Percentiles rank a stretch among this genome's conserved stretches.
Conservation (phyloP, 805 yeast genomes). For the Schizosaccharomyces osmophilus region DNA sequence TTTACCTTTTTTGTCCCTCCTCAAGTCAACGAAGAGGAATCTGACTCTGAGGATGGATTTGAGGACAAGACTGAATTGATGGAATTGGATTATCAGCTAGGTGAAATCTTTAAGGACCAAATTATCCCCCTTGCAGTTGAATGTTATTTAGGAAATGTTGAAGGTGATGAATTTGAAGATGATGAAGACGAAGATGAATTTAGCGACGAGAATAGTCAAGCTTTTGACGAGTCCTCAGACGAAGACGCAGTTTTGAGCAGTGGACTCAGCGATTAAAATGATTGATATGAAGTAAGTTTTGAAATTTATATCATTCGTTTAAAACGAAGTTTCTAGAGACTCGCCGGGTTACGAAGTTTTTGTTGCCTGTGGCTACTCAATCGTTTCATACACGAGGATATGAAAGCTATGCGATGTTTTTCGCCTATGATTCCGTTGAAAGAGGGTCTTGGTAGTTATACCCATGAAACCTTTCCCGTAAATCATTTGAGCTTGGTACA, state of each 20-base stretch:
- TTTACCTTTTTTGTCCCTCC: constrained; percentile 94
- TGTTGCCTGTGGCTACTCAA: no score
- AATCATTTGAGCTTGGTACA: no score
- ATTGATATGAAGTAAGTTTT: constrained; percentile 94
- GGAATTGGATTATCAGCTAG: constrained; percentile 60
- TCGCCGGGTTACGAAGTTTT: no score
- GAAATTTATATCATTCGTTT: constrained; percentile 72
- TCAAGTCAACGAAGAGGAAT: constrained; percentile 36
- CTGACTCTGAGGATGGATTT: constrained; percentile 21
- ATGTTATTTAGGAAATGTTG: constrained; percentile 85
- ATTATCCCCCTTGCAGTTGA: constrained; percentile 89
- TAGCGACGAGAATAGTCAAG: constrained; percentile 29
- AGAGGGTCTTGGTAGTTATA: no score
- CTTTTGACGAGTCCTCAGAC: constrained; percentile 62
- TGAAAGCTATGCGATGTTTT: no score
- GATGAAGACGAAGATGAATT: constrained; percentile 38
- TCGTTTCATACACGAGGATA: no score
- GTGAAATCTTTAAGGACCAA: constrained; percentile 89
- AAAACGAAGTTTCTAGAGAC: no score
- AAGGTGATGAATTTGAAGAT: constrained; percentile 38
- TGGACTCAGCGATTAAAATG: constrained; percentile 78
- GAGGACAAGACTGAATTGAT: constrained; percentile 16
- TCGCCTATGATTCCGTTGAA: no score
- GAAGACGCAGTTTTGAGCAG: constrained; percentile 90
- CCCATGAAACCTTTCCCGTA: no score